Evolutionary conservation across 257 asterid genomes (phyloP).

Genomic region (Gynochthodes officinalis): DNA sequence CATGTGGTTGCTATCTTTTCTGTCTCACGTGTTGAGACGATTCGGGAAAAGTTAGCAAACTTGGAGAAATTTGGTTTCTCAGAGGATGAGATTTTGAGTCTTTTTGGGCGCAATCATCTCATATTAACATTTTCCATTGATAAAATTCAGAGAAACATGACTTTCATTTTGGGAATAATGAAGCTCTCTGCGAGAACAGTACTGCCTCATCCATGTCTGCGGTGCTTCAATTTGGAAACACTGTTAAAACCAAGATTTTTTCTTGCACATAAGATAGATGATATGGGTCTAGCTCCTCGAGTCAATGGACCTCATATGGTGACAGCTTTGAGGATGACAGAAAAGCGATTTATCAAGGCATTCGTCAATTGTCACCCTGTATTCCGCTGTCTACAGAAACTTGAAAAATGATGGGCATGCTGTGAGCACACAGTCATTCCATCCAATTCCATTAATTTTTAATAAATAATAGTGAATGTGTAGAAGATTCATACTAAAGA

Average conservation of each 20-base stretch:
- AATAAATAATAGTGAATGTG: too few relatives aligned
- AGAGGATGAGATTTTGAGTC: constrained; percentile 53
- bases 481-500: too few relatives aligned
- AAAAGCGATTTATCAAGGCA: constrained; percentile 53
- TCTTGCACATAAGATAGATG: constrained; percentile 61
- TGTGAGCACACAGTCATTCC: too few relatives aligned
- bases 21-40: constrained; percentile 63
- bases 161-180: constrained; percentile 58
- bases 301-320: constrained; percentile 54
- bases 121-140: constrained; percentile 64
- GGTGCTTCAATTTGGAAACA: constrained; percentile 54
- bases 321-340: constrained; percentile 73
- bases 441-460: too few relatives aligned
- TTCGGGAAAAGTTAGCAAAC: constrained; percentile 56
- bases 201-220: constrained; percentile 42
- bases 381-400: too few relatives aligned
- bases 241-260: constrained; percentile 58
- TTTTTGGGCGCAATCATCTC: constrained; percentile 63
- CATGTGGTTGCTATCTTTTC: constrained; percentile 69
- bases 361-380: constrained; percentile 55
- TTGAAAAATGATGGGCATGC: too few relatives aligned
- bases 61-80: constrained; percentile 66
- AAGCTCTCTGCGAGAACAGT: constrained; percentile 51
- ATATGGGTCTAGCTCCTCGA: constrained; percentile 62
- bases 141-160: constrained; percentile 80